These are phyloP conservation scores for Microdochium nivale DNA, from an alignment of 2,329 filamentous ascomycete genomes.

Conservation along the genomic window DNA sequence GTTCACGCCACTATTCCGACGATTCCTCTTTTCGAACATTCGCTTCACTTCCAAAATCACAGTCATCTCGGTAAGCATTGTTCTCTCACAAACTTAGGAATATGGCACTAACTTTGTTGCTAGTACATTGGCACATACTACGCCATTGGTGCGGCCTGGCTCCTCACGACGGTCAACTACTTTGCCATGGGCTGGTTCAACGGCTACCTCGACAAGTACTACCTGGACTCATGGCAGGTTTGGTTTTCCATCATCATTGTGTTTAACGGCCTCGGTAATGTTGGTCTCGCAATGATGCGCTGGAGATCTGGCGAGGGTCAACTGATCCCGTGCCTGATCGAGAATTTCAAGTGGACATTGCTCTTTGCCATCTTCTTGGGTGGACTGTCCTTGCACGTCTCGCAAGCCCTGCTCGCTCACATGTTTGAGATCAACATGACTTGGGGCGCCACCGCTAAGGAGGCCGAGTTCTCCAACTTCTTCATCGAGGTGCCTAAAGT, in stretches of 20 bases:
- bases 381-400: slow-evolving; percentile 72
- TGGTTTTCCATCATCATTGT: slow-evolving; percentile 76
- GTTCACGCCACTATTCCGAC: slow-evolving; percentile 55
- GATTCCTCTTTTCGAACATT: slow-evolving; percentile 53
- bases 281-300: slow-evolving; percentile 63
- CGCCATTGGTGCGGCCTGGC: slow-evolving; percentile 58
- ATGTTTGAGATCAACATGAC: slow-evolving; percentile 82
- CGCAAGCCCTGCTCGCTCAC: slow-evolving; percentile 69
- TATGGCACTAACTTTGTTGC: slow-evolving; percentile 59
- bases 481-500: slow-evolving; percentile 78
- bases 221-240: slow-evolving; percentile 63
- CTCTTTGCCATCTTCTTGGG: slow-evolving; percentile 75
- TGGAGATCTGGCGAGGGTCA: slow-evolving; percentile 60
- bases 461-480: slow-evolving; percentile 73
- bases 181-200: slow-evolving; percentile 65
- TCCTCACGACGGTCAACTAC: slow-evolving; percentile 63
- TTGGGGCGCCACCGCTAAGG: slow-evolving; percentile 80
- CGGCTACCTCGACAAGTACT: slow-evolving; percentile 57
- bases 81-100: slow-evolving; percentile 48
- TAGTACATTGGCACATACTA: slow-evolving; percentile 53
- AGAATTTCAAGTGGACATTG: slow-evolving; percentile 67
- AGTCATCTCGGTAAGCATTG: slow-evolving; percentile 57
- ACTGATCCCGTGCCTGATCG: slow-evolving; percentile 46
- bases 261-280: slow-evolving; percentile 67
- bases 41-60: slow-evolving; percentile 60